These are phyloP conservation scores for Cytospora piceae DNA, from an alignment of 2,329 filamentous ascomycete species.

Conservation along the genomic window DNA sequence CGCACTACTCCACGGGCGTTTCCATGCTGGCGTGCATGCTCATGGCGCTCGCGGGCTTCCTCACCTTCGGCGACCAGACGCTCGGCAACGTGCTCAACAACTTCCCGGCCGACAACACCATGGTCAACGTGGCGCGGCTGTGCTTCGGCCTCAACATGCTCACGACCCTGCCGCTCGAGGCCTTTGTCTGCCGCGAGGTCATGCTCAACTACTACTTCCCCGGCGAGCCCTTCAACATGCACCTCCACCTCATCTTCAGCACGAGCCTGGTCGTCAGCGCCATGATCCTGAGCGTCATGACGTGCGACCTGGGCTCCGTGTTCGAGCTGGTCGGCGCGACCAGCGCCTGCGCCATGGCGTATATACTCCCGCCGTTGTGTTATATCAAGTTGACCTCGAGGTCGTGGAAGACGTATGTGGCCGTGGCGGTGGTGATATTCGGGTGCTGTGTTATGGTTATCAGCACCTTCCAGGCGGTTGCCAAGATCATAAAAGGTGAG, in stretches of 20 bases:
- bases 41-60: conserved; percentile 87
- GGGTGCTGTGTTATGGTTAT: conserved; percentile 39
- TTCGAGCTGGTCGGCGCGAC: conserved; percentile 97
- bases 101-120: conserved; percentile 84
- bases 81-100: conserved; percentile 98
- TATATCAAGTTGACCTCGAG: conserved; percentile 89
- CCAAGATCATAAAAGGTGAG: conserved; percentile 38
- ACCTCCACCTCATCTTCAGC: conserved; percentile 84
- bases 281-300: conserved; percentile 77
- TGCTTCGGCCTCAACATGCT: conserved; percentile 99
- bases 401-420: conserved; percentile 40
- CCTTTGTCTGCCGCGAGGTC: conserved; percentile 95
- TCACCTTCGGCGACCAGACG: conserved; percentile 90
- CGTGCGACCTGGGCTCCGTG: conserved; percentile 90
- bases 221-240: conserved; percentile 75
- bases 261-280: conserved; percentile 79
- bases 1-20: conserved; percentile 88
- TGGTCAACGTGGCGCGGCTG: conserved; percentile 93
- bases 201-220: conserved; percentile 84
- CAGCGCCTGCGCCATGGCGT: conserved; percentile 89
- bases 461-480: conserved; percentile 37
- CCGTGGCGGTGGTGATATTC: conserved; percentile 37
- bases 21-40: conserved; percentile 90
- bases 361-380: conserved; percentile 92
- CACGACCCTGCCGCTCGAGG: conserved; percentile 92